Percentiles rank a stretch among this genome's conserved stretches.
phyloP scores from a whole-genome alignment of 495 filamentous ascomycete species.

The Penicillium ucsense region DNA sequence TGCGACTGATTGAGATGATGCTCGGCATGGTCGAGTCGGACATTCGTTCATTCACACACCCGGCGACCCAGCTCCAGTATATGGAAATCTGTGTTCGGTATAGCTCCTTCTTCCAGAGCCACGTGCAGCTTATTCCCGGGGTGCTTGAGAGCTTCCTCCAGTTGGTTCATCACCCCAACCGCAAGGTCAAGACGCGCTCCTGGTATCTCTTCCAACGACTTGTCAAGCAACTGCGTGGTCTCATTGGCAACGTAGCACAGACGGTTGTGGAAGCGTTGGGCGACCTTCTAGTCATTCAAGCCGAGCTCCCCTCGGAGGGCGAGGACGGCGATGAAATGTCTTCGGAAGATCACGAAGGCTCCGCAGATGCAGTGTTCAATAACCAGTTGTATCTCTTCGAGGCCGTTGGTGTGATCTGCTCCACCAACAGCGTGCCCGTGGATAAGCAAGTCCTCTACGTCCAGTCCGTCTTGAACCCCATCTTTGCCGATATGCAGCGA shows the following conservation, averaged over 20 bases:
- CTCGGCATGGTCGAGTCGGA: slow-evolving; percentile 84
- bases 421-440: slow-evolving; percentile 57
- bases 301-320: slow-evolving; percentile 68
- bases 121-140: slow-evolving; percentile 65
- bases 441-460: slow-evolving; percentile 79
- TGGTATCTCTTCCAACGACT: slow-evolving; percentile 96
- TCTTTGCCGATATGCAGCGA: slow-evolving; percentile 76
- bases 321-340: slow-evolving; percentile 82
- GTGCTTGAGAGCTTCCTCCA: slow-evolving; percentile 89
- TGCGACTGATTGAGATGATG: slow-evolving; percentile 83
- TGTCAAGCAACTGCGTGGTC: slow-evolving; percentile 73
- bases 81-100: slow-evolving; percentile 98
- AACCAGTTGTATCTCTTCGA: slow-evolving; percentile 92
- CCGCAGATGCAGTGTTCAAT: slow-evolving; percentile 77
- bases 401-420: slow-evolving; percentile 83
- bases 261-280: slow-evolving; percentile 82
- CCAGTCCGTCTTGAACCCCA: slow-evolving; percentile 72
- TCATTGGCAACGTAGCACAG: slow-evolving; percentile 80
- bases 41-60: slow-evolving; percentile 76
- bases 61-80: slow-evolving; percentile 85
- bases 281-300: slow-evolving; percentile 82
- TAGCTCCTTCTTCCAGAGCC: slow-evolving; percentile 79
- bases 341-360: slow-evolving; percentile 80
- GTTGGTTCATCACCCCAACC: slow-evolving; percentile 76
- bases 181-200: slow-evolving; percentile 75